Base-by-base conservation (phyloP, 441 rosid species). In the Manihot esculenta region DNA sequence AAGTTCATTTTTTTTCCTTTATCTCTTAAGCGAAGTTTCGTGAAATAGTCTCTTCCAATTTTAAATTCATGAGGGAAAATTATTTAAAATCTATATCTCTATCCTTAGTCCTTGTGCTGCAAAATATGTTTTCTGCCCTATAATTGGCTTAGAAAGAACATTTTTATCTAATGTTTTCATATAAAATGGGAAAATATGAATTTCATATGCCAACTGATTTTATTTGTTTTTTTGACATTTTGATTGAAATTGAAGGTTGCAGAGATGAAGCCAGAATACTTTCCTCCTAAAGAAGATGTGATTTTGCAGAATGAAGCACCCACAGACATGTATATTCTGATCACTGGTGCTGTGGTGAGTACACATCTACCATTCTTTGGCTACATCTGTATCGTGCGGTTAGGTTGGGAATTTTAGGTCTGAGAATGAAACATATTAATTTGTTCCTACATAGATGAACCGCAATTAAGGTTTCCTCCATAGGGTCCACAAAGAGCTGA, bases 231-330 rank as follows among this genome's bases (percentile, higher is more conserved):
- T 33, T 50, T 44, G 69, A 33, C 48, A 27, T 5, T 71, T 57
- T 17, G 13, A 53, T 38, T 38, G 48, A 42, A 41, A 64, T 62
- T 73, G 69, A 63, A 90, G 98, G 98, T 91, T 73, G 74, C 98
- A 5, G 97, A 91, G 78, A 91, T 89, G 97, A 91, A 91, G 63
- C 88, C 96, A 0, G 98, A 91, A 78, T 93, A 93, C 77, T 93
- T 85, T 74, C 92, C 98, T 71, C 98, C 98, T 2, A 86, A 78
- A 81, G 98, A 93, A 86, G 96, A 93, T 70, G 92, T 93, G 63
- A 91, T 93, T 75, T 81, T 91, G 77, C 96, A 93, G 81, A 91
- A 93, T 61, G 98, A 93, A 86, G 93, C 92, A 21, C 98, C 97
- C 20, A 87, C 97, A 60, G 97, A 91, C 66, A 73, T 93, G 79